Conservation (phyloP, 176 grass and related monocot species). For the Triticum urartu region DNA sequence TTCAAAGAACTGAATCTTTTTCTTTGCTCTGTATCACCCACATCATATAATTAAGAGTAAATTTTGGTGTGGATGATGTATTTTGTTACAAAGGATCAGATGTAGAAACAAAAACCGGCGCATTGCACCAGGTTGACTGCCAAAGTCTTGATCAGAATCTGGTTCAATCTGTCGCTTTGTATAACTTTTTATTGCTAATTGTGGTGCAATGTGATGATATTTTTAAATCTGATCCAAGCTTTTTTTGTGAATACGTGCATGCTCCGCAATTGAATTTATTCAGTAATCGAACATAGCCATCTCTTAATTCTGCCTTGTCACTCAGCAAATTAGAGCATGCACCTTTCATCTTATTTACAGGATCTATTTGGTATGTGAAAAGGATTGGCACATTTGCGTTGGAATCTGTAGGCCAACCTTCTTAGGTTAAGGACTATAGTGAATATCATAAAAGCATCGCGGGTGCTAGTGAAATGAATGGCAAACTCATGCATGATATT, state of each 20-base stretch:
- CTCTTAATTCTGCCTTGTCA: not conserved
- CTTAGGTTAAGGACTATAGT: not conserved
- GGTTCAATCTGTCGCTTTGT: not conserved
- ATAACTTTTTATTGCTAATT: not conserved
- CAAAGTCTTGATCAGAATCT: not conserved
- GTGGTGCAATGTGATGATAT: not conserved
- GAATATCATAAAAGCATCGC: conserved; percentile 13
- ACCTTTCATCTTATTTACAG: not conserved
- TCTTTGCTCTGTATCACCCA: not conserved
- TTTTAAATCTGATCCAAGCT: not conserved
- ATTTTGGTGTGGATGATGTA: not conserved
- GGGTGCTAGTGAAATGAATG: conserved; percentile 1
- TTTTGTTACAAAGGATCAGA: not conserved
- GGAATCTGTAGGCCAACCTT: not conserved
- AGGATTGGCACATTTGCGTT: not conserved
- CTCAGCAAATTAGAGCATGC: not conserved
- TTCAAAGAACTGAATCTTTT: not conserved
- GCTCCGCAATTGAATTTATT: not conserved
- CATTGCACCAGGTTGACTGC: not conserved
- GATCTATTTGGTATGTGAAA: not conserved
- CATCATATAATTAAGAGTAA: not conserved
- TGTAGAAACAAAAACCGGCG: not conserved
- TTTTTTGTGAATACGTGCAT: not conserved
- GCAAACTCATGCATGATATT: not conserved
- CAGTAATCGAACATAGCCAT: not conserved